These are phyloP conservation scores for Tinospora cordifolia DNA, from an alignment of 164 flowering plant species.

Conservation along the genomic window DNA sequence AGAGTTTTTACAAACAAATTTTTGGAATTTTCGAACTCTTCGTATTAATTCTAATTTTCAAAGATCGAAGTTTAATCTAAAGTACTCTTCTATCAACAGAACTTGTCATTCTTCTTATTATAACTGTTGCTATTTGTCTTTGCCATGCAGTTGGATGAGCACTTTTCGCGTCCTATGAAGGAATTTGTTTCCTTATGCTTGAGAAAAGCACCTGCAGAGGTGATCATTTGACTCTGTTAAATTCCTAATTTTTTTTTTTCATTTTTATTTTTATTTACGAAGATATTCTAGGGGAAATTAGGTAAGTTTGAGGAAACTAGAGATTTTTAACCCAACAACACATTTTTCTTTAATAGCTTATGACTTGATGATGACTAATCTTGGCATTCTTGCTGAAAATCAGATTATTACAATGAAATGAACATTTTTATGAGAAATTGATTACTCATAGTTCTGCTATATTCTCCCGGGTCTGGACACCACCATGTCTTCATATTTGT, in stretches of 20 bases:
- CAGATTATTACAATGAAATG: too few relatives aligned
- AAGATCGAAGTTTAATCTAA: too few relatives aligned
- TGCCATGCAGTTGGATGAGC: slow-evolving; percentile 84
- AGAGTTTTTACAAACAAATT: too few relatives aligned
- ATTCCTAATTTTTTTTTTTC: not conserved
- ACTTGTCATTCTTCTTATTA: not conserved
- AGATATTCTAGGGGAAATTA: not conserved
- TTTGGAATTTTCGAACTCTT: too few relatives aligned
- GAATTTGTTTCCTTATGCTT: slow-evolving; percentile 89
- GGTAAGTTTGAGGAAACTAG: not conserved
- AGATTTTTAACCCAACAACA: not conserved
- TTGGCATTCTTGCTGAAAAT: too few relatives aligned
- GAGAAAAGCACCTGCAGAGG: slow-evolving; percentile 88
- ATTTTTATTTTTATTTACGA: not conserved
- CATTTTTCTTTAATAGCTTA: too few relatives aligned
- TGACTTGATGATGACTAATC: too few relatives aligned
- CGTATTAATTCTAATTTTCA: too few relatives aligned
- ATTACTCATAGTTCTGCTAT: not conserved
- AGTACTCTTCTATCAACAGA: not conserved
- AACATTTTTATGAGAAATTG: too few relatives aligned
- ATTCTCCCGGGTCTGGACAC: too few relatives aligned
- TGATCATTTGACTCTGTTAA: slow-evolving; percentile 19
- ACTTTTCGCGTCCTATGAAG: slow-evolving; percentile 94
- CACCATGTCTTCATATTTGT: too few relatives aligned
- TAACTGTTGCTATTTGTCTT: slow-evolving; percentile 9